Evolutionary conservation across 306 rosid genomes (phyloP).

Genomic region (Vigna nakashimae): DNA sequence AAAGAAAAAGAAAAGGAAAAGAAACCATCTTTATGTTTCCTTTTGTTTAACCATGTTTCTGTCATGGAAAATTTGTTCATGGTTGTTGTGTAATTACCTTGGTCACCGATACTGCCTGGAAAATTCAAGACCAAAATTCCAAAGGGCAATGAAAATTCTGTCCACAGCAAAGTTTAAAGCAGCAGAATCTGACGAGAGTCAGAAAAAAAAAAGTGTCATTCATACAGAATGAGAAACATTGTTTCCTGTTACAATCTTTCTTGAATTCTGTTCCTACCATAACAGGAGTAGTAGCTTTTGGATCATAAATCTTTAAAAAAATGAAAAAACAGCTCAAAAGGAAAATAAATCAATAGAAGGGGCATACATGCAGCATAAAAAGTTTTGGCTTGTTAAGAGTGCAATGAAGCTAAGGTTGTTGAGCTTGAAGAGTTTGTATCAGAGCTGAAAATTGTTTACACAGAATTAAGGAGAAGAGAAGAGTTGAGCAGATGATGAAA

Average conservation of each 20-base stretch:
- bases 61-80: slow-evolving; percentile 4
- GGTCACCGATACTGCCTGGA: neutral
- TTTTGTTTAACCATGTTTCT: neutral
- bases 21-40: neutral
- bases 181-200: slow-evolving; percentile 25
- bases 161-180: slow-evolving; percentile 19
- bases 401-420: slow-evolving; percentile 17
- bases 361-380: slow-evolving; percentile 8
- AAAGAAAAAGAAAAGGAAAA: neutral
- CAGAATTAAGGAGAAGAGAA: slow-evolving; percentile 17
- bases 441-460: slow-evolving; percentile 3
- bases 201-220: slow-evolving; percentile 11
- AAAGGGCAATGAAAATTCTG: neutral
- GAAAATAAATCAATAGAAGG: neutral
- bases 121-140: neutral
- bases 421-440: slow-evolving; percentile 28
- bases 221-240: slow-evolving; percentile 22
- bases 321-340: too few species aligned
- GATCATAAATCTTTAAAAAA: neutral
- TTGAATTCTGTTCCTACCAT: slow-evolving; percentile 40
- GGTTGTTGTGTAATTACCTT: slow-evolving; percentile 8
- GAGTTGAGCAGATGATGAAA: slow-evolving; percentile 32
- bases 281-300: neutral
- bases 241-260: slow-evolving; percentile 39
- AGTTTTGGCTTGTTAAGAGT: neutral